Conservation (phyloP, 129 eudicot species). For the Flaveria linearis region DNA sequence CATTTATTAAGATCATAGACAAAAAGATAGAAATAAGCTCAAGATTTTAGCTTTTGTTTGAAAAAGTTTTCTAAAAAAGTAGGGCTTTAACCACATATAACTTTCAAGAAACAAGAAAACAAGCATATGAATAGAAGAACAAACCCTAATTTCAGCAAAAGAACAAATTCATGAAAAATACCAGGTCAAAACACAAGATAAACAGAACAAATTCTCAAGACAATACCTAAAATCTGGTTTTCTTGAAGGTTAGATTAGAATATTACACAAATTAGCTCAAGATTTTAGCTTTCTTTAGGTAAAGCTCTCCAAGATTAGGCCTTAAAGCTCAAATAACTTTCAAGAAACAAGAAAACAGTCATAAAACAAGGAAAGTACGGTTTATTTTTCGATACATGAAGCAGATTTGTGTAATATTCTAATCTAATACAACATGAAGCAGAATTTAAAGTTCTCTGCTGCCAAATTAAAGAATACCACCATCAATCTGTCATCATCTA, state of each 20-base stretch:
- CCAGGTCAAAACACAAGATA: conserved; percentile 5
- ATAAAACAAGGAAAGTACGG: conserved; percentile 4
- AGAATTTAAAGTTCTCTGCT: too few relatives aligned
- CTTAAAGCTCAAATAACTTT: conserved; percentile 1
- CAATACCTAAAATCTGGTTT: not conserved
- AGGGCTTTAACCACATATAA: not conserved
- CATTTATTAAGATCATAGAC: not conserved
- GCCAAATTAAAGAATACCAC: too few relatives aligned
- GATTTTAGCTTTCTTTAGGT: conserved; percentile 17
- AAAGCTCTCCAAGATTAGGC: not conserved
- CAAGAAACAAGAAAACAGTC: conserved; percentile 14
- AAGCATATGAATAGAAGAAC: not conserved
- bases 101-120: conserved; percentile 7
- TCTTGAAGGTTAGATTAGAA: not conserved
- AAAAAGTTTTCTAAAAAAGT: not conserved
- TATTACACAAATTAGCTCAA: conserved; percentile 13
- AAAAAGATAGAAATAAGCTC: conserved; percentile 10
- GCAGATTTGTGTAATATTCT: too few relatives aligned
- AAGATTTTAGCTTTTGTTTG: conserved; percentile 21
- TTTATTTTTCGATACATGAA: too few relatives aligned
- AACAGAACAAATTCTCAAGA: not conserved
- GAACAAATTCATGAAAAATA: not conserved
- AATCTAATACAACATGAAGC: too few relatives aligned
- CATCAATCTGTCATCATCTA: too few relatives aligned
- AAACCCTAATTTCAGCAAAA: conserved; percentile 20